Percentiles rank a stretch among this genome's conserved stretches.
phyloP scores from a whole-genome alignment of 768 basidiomycete genomes.

The Gelatoporia subvermispora region DNA sequence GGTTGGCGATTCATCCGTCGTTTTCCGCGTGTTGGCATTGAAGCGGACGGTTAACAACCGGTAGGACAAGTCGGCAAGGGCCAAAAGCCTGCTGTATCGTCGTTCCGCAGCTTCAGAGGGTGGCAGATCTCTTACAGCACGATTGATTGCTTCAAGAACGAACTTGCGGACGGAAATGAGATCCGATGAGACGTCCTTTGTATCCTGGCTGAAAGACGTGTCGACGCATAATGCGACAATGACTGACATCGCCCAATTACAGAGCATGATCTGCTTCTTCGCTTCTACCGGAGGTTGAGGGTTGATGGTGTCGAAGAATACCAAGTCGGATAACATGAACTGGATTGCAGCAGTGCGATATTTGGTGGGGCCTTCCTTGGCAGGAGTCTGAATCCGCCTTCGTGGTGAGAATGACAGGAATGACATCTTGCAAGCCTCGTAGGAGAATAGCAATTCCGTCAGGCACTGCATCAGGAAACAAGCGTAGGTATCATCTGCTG shows the following conservation, averaged over 20 bases:
- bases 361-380: slow-evolving; percentile 61
- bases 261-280: slow-evolving; percentile 55
- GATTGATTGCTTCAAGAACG: slow-evolving; percentile 84
- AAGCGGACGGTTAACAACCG: slow-evolving; percentile 80
- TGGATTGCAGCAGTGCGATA: slow-evolving; percentile 64
- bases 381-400: slow-evolving; percentile 49
- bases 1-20: slow-evolving; percentile 71
- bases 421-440: slow-evolving; percentile 83
- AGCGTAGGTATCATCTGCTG: slow-evolving; percentile 44
- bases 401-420: slow-evolving; percentile 78
- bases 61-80: slow-evolving; percentile 82
- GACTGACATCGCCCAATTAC: slow-evolving; percentile 86
- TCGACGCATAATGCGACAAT: slow-evolving; percentile 94
- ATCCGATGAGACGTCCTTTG: slow-evolving; percentile 75
- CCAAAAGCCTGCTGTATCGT: slow-evolving; percentile 85
- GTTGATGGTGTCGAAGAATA: slow-evolving; percentile 71
- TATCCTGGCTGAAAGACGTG: slow-evolving; percentile 54
- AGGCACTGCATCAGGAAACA: slow-evolving; percentile 90
- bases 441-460: slow-evolving; percentile 90
- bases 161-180: slow-evolving; percentile 88
- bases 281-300: slow-evolving; percentile 52
- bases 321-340: slow-evolving; percentile 78
- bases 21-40: slow-evolving; percentile 44
- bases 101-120: slow-evolving; percentile 53
- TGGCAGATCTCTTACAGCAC: slow-evolving; percentile 76